These are phyloP conservation scores for Fusarium poae DNA, from an alignment of 2,329 filamentous ascomycete species.

Conservation along the genomic window DNA sequence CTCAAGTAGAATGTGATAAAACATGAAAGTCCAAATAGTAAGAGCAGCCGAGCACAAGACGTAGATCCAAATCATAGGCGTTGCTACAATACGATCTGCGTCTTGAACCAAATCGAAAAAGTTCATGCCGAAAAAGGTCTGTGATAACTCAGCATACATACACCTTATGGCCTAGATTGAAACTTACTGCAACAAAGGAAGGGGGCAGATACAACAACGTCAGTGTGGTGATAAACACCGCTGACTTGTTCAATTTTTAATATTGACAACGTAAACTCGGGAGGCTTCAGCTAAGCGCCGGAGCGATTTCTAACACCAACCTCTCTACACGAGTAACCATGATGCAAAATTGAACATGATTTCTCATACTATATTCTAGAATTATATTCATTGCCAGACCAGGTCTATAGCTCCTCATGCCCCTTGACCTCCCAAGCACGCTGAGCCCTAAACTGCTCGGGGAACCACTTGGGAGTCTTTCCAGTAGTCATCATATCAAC, in stretches of 20 bases:
- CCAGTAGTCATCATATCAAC: conserved; percentile 36
- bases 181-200: not conserved
- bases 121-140: conserved; percentile 4
- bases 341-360: not conserved
- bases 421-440: conserved; percentile 22
- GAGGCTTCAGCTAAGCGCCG: no score
- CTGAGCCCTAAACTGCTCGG: conserved; percentile 26
- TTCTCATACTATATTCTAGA: not conserved
- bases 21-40: not conserved
- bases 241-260: not conserved
- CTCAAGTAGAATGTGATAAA: not conserved
- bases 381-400: not conserved
- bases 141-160: not conserved
- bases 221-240: not conserved
- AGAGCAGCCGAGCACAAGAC: not conserved
- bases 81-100: not conserved
- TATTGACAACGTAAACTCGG: no score
- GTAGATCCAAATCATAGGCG: not conserved
- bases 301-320: no score
- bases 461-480: conserved; percentile 32
- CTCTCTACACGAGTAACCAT: no score
- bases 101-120: not conserved
- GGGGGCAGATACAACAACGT: not conserved
- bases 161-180: not conserved
- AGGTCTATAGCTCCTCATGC: not conserved